phyloP scores from a whole-genome alignment of 176 grass and related monocot genomes.

The Oryza punctata region DNA sequence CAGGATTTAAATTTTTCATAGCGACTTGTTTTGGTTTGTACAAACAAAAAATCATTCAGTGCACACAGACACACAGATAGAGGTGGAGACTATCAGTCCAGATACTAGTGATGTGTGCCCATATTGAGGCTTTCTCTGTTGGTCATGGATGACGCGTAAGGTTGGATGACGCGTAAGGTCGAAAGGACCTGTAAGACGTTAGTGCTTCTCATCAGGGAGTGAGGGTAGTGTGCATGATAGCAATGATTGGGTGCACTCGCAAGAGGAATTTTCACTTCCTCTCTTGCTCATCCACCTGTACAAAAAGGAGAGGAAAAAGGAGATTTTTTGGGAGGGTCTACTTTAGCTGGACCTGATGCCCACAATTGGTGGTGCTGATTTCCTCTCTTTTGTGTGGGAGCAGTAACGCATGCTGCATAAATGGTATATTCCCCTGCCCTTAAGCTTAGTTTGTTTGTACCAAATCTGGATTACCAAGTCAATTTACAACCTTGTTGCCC shows the following conservation, averaged over 20 bases:
- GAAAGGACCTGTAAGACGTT: slow-evolving; percentile 11
- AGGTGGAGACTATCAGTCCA: slow-evolving; percentile 33
- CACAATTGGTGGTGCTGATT: slow-evolving; percentile 10
- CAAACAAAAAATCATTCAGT: slow-evolving; percentile 29
- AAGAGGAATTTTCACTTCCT: slow-evolving; percentile 1
- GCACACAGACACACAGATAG: not conserved
- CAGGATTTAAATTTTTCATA: not conserved
- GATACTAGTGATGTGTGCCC: not conserved
- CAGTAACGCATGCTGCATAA: not conserved
- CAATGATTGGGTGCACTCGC: slow-evolving; percentile 37
- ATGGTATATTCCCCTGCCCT: slow-evolving; percentile 20
- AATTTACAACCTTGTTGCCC: not conserved
- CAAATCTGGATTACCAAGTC: not conserved
- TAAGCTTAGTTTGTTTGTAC: slow-evolving; percentile 2
- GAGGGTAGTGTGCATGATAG: slow-evolving; percentile 2
- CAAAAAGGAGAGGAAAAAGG: not conserved
- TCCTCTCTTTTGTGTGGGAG: slow-evolving; percentile 8
- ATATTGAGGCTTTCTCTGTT: slow-evolving; percentile 18
- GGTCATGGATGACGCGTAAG: slow-evolving; percentile 29
- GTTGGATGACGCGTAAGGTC: slow-evolving; percentile 27
- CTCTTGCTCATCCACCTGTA: slow-evolving; percentile 14
- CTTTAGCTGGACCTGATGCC: not conserved
- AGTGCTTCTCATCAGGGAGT: slow-evolving; percentile 22
- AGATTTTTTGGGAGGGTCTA: slow-evolving; percentile 29
- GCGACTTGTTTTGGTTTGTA: slow-evolving; percentile 13